A percentile compares a stretch with the other conserved stretches of the same genome.
These are phyloP conservation scores for Neodidymelliopsis sp. DNA, from an alignment of 2,329 filamentous ascomycete species.

Conservation along the genomic window DNA sequence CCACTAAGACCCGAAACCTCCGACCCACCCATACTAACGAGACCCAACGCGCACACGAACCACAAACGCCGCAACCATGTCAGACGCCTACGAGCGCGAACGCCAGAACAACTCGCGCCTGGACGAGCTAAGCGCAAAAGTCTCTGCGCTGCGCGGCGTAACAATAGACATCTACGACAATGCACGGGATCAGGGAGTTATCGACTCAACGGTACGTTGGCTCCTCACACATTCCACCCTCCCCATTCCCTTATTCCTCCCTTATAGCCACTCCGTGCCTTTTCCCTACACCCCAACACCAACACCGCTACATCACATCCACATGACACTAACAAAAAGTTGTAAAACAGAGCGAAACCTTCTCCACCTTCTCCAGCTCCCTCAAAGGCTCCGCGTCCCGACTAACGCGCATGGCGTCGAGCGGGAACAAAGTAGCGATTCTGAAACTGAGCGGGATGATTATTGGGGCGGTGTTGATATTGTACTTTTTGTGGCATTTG, in stretches of 20 bases:
- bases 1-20: background rate
- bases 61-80: slow-evolving; percentile 52
- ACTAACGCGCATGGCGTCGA: slow-evolving; percentile 86
- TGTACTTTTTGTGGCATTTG: slow-evolving; percentile 48
- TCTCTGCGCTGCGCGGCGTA: slow-evolving; percentile 88
- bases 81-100: slow-evolving; percentile 66
- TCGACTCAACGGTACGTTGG: slow-evolving; percentile 79
- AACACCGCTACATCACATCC: background rate
- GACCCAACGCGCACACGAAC: background rate
- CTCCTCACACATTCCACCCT: slow-evolving; percentile 38
- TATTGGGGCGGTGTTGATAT: slow-evolving; percentile 72
- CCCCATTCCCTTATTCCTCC: background rate
- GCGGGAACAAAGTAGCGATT: slow-evolving; percentile 89
- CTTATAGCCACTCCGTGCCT: background rate
- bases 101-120: slow-evolving; percentile 95
- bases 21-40: too few species aligned
- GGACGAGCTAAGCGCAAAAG: slow-evolving; percentile 88
- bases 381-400: slow-evolving; percentile 84
- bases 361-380: slow-evolving; percentile 83
- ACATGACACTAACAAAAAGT: background rate
- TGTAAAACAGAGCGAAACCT: slow-evolving; percentile 84
- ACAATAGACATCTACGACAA: slow-evolving; percentile 99
- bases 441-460: slow-evolving; percentile 88
- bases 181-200: slow-evolving; percentile 83
- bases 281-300: background rate